Percentiles rank a stretch among this genome's conserved stretches.
Conservation (phyloP, 495 filamentous ascomycete genomes). For the Darksidea phi region DNA sequence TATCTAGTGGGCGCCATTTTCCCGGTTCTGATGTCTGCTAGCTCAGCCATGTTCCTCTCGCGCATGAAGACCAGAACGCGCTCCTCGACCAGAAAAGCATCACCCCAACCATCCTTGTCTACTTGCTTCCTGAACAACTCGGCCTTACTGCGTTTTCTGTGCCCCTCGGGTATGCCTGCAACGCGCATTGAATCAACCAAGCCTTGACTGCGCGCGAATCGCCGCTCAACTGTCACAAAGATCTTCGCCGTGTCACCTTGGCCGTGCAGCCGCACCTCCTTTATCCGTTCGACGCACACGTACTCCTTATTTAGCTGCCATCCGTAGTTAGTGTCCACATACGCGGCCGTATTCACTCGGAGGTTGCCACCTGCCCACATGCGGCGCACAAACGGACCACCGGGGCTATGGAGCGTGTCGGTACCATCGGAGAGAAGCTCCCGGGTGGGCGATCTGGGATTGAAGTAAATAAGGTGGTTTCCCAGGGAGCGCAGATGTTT, state of each 20-base stretch:
- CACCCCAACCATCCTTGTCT: conserved; percentile 42
- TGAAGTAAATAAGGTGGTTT: conserved; percentile 47
- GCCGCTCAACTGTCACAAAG: conserved; percentile 57
- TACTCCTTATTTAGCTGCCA: conserved; percentile 42
- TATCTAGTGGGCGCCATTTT: conserved; percentile 8
- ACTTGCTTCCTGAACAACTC: no score
- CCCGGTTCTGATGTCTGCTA: conserved; percentile 35
- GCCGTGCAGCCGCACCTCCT: conserved; percentile 58
- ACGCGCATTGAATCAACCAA: no score
- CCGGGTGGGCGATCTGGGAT: conserved; percentile 34
- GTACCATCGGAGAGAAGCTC: conserved; percentile 45
- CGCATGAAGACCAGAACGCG: conserved; percentile 64
- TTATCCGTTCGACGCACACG: conserved; percentile 65
- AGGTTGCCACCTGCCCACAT: conserved; percentile 49
- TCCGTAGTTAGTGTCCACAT: background rate
- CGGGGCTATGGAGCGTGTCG: conserved; percentile 46
- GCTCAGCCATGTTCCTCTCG: conserved; percentile 35
- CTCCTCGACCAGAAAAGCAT: conserved; percentile 52
- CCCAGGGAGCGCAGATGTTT: conserved; percentile 39
- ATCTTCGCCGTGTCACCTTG: conserved; percentile 57
- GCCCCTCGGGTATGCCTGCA: no score
- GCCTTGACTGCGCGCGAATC: background rate
- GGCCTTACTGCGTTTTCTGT: no score
- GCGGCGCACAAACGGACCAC: conserved; percentile 42
- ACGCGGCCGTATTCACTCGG: conserved; percentile 32